Evolutionary conservation across 2,329 filamentous ascomycete species (phyloP).

Genomic region (Aureobasidium sp.): DNA sequence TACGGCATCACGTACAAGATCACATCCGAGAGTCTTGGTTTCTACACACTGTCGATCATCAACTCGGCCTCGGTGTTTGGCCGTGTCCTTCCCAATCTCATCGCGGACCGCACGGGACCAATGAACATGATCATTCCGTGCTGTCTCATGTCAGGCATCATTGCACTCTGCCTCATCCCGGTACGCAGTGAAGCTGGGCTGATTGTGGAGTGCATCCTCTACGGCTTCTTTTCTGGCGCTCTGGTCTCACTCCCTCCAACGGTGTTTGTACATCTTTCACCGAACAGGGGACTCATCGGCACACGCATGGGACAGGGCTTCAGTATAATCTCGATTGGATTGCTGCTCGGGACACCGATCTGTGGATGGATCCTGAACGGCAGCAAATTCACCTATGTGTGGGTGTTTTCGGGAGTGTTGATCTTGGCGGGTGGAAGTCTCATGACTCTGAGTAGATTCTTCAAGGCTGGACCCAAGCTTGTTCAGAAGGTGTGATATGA

Average conservation of each 20-base stretch:
- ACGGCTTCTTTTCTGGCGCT: conserved; percentile 44
- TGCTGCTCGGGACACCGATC: conserved; percentile 52
- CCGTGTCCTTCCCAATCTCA: conserved; percentile 39
- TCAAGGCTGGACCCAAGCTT: conserved; percentile 25
- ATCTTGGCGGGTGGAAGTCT: conserved; percentile 24
- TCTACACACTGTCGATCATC: conserved; percentile 61
- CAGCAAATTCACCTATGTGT: conserved; percentile 37
- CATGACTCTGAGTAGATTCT: conserved; percentile 23
- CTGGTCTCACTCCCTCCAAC: conserved; percentile 42
- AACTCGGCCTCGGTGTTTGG: conserved; percentile 51
- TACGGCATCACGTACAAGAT: conserved; percentile 53
- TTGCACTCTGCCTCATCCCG: conserved; percentile 37
- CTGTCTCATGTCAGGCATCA: conserved; percentile 33
- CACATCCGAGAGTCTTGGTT: conserved; percentile 49
- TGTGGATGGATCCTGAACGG: conserved; percentile 47
- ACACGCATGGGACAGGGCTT: conserved; percentile 53
- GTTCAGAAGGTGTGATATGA: conserved; percentile 21
- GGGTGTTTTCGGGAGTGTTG: conserved; percentile 38
- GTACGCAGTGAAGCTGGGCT: conserved; percentile 31
- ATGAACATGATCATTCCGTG: conserved; percentile 44
- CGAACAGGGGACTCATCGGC: conserved; percentile 38
- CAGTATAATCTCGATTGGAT: conserved; percentile 42
- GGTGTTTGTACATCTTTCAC: conserved; percentile 38
- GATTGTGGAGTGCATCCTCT: conserved; percentile 38
- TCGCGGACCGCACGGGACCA: conserved; percentile 40